Conservation (phyloP, 352 stramenopile genomes). For the Pythium periplocum region DNA sequence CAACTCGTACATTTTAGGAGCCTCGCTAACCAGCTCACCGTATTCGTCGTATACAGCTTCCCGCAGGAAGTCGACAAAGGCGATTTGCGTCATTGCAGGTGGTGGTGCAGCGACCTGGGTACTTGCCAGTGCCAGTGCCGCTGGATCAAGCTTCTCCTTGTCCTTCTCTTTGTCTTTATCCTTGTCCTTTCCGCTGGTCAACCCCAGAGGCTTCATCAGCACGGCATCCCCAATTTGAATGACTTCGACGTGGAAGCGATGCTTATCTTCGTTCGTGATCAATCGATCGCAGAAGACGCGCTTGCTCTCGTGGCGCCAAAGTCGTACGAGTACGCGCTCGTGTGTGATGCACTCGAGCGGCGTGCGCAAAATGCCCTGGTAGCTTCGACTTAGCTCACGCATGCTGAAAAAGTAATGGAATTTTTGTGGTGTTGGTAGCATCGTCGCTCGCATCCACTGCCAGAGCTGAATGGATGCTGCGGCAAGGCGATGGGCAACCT, state of each 20-base stretch:
- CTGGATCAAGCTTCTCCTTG: conserved; percentile 2
- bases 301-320: conserved; percentile 86
- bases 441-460: conserved; percentile 54
- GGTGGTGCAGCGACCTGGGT: not conserved
- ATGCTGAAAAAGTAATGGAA: conserved; percentile 85
- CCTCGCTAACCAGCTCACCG: conserved; percentile 66
- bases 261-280: conserved; percentile 67
- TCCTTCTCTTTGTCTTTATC: conserved; percentile 16
- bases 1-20: conserved; percentile 81
- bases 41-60: conserved; percentile 82
- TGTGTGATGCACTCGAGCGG: conserved; percentile 39
- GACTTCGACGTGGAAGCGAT: conserved; percentile 56
- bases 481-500: conserved; percentile 41
- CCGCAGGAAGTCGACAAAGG: conserved; percentile 84
- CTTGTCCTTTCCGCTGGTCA: conserved; percentile 12
- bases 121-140: not conserved
- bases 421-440: conserved; percentile 73
- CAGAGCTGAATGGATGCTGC: conserved; percentile 57
- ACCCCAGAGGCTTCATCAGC: conserved; percentile 20
- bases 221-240: conserved; percentile 37
- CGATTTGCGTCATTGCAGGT: conserved; percentile 6
- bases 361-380: conserved; percentile 73
- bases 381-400: conserved; percentile 64
- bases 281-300: conserved; percentile 79
- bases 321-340: conserved; percentile 46